A percentile compares a stretch with the other conserved stretches of the same genome.
Evolutionary conservation across 257 asterid species (phyloP).

Genomic region (Verbascum thapsus): DNA sequence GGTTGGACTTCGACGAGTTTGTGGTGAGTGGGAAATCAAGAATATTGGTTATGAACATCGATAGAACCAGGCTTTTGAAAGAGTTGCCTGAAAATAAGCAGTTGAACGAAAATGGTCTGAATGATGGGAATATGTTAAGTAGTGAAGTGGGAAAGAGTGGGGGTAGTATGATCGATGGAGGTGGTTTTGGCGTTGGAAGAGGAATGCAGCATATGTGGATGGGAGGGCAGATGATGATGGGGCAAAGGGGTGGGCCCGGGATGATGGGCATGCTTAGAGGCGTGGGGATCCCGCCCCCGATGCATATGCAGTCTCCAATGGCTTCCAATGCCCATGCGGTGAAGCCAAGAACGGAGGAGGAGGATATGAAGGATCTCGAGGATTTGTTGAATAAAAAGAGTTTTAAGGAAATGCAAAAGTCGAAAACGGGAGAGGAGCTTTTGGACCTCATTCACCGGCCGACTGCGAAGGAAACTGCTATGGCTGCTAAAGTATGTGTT

Average conservation of each 20-base stretch:
- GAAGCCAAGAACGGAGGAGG: slow-evolving; percentile 95
- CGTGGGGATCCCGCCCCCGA: slow-evolving; percentile 87
- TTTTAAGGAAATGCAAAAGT: slow-evolving; percentile 85
- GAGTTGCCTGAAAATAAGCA: slow-evolving; percentile 85
- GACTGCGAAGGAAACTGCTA: slow-evolving; percentile 89
- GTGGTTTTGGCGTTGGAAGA: slow-evolving; percentile 52
- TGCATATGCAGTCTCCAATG: slow-evolving; percentile 71
- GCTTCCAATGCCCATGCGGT: slow-evolving; percentile 46
- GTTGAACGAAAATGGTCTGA: slow-evolving; percentile 41
- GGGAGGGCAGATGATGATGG: slow-evolving; percentile 57
- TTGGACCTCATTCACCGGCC: slow-evolving; percentile 93
- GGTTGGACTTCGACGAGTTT: slow-evolving; percentile 83
- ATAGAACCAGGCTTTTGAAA: slow-evolving; percentile 72
- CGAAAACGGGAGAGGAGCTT: slow-evolving; percentile 95
- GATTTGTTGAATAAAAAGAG: slow-evolving; percentile 86
- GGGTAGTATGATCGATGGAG: slow-evolving; percentile 41
- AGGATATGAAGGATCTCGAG: slow-evolving; percentile 91
- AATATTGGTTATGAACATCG: slow-evolving; percentile 81
- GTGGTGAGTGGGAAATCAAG: slow-evolving; percentile 84
- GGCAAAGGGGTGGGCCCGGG: slow-evolving; percentile 74
- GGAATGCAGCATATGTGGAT: slow-evolving; percentile 71
- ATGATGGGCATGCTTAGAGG: slow-evolving; percentile 91
- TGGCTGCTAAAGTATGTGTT: slow-evolving; percentile 77
- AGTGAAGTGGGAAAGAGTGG: slow-evolving; percentile 41
- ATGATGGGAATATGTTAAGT: slow-evolving; percentile 46